A percentile compares a stretch with the other conserved stretches of the same genome.
Evolutionary conservation across 306 rosid genomes (phyloP).

Genomic region (Alnus rubra): DNA sequence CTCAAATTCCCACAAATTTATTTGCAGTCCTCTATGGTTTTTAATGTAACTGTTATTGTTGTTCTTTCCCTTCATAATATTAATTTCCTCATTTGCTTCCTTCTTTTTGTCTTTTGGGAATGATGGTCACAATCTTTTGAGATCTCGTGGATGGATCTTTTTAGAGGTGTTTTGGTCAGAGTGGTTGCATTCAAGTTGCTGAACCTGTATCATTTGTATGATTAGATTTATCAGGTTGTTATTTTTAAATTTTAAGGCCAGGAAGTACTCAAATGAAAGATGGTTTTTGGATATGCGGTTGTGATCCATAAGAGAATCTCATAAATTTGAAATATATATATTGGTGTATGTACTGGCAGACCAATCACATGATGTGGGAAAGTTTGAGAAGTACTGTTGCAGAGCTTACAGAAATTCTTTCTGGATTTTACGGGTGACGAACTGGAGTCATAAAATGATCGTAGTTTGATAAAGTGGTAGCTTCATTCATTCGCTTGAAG

Average conservation of each 20-base stretch:
- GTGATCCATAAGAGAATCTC: slow-evolving; percentile 3
- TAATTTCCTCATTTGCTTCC: slow-evolving; percentile 22
- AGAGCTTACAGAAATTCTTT: slow-evolving; percentile 21
- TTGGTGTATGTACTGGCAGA: slow-evolving; percentile 26
- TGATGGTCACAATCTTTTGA: slow-evolving; percentile 50
- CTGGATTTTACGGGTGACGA: slow-evolving; percentile 34
- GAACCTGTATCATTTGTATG: slow-evolving; percentile 42
- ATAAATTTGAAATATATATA: slow-evolving; percentile 26
- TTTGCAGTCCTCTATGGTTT: not conserved
- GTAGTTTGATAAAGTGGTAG: slow-evolving; percentile 15
- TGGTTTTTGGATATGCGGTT: slow-evolving; percentile 39
- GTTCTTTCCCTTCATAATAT: slow-evolving; percentile 16
- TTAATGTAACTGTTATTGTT: not conserved
- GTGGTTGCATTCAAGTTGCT: slow-evolving; percentile 40
- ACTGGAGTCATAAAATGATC: slow-evolving; percentile 21
- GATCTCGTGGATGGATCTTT: slow-evolving; percentile 44
- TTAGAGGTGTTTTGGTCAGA: slow-evolving; percentile 45
- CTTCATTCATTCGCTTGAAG: slow-evolving; percentile 25
- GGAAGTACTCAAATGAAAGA: slow-evolving; percentile 24
- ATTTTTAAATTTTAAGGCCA: slow-evolving; percentile 30
- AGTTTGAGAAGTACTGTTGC: slow-evolving; percentile 20
- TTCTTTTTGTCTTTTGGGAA: slow-evolving; percentile 33
- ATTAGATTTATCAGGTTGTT: slow-evolving; percentile 45
- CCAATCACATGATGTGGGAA: slow-evolving; percentile 14
- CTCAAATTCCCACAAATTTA: not conserved